Percentiles rank a stretch among this genome's conserved stretches.
phyloP scores from a whole-genome alignment of 2,329 filamentous ascomycete genomes.

The Fusarium ramigenum region DNA sequence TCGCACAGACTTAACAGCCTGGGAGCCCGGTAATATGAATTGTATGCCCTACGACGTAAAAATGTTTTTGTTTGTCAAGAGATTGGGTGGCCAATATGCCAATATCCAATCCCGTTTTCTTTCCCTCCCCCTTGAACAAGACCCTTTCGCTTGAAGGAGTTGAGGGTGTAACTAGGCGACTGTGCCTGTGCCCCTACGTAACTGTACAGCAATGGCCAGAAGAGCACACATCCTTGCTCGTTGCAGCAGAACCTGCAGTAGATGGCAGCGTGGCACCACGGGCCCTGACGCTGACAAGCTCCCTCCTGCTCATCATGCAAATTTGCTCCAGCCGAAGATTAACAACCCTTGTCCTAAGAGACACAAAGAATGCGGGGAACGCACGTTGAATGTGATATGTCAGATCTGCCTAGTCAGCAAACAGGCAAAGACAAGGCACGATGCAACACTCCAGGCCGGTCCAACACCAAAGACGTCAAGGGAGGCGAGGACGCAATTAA shows the following conservation, averaged over 20 bases:
- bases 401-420: constrained; percentile 33
- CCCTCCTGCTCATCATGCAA: constrained; percentile 4
- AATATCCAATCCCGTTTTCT: constrained; percentile 4
- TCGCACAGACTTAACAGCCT: constrained; percentile 32
- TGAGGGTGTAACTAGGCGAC: not conserved
- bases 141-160: constrained; percentile 19
- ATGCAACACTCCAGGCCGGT: constrained; percentile 32
- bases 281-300: constrained; percentile 26
- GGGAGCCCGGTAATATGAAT: not conserved
- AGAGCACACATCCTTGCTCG: constrained; percentile 19
- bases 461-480: constrained; percentile 11
- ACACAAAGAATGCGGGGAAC: constrained; percentile 40
- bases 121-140: not conserved
- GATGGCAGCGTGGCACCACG: constrained; percentile 19
- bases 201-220: not conserved
- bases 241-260: constrained; percentile 36
- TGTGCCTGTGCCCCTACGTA: constrained; percentile 19
- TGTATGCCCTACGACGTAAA: constrained; percentile 15
- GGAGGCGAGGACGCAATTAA: constrained; percentile 9
- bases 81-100: constrained; percentile 4
- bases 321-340: constrained; percentile 21
- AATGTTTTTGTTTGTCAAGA: constrained; percentile 25
- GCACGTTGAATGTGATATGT: constrained; percentile 34
- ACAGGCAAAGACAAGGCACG: constrained; percentile 33
- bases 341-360: constrained; percentile 8